Base-by-base conservation (phyloP, 768 basidiomycete species). In the Sarcodon sp. region DNA sequence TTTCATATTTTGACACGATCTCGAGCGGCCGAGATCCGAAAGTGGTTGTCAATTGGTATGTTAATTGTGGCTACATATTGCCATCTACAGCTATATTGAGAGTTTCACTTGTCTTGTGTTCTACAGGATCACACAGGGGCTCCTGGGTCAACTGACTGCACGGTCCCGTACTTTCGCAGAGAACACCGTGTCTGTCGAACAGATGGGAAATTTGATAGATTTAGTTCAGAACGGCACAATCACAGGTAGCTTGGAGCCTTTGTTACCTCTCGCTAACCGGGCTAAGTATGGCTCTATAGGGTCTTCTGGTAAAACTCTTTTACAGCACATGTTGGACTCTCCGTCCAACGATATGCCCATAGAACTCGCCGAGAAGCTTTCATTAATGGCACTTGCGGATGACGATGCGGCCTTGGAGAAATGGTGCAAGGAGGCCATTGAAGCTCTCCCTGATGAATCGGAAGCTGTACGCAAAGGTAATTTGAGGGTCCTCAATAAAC, bases 41-140 rank as follows among this genome's bases (percentile, higher is more conserved):
- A 56, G 64, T 72, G 4, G 87, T 81, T 12, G 73, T 83, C 13
- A 97, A 97, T 59, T 98, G 92, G 94, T 91, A 49, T 51, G 75
- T 59, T 32, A 32, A 38, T 11, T 18, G 16, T 27, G 21, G 21
- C 21, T 4, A 27, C 44, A 15, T 7, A 32, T n/a, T 9, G 18
- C 13, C 15, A 45, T 16, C 21, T 7, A 43, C 44, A 13, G 32
- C 37, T 46, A 16, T 27, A 10, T 44, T 10, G n/a, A 15, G 3
- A n/a, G 33, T 33, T 4, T 36, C 15, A 35, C 35, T 16, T 12
- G 33, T 33, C 33, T 11, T 41, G 16, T 35, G 7, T 34, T 53
- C 32, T 44, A 10, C 57, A 94, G 92, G 91, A 76, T 97, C 65
- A 79, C 80, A 3, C 87, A 98, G 50, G 88, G 93, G 51, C 70